These are phyloP conservation scores for Periconia digitata DNA, from an alignment of 2,329 filamentous ascomycete species.

Conservation along the genomic window DNA sequence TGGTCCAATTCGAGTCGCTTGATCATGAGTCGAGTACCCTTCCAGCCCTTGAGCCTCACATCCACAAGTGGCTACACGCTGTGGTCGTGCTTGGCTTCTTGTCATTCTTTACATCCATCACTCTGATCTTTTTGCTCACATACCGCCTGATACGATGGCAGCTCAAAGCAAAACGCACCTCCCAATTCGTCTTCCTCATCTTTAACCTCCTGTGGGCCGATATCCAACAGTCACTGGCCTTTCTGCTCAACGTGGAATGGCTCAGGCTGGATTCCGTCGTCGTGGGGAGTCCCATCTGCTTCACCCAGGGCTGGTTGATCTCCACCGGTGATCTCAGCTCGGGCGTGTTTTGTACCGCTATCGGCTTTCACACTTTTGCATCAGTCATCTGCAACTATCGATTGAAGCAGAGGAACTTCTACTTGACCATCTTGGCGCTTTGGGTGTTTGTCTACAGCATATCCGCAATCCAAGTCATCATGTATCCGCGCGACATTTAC, in stretches of 20 bases:
- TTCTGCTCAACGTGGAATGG: conserved; percentile 65
- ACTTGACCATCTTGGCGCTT: conserved; percentile 48
- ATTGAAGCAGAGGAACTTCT: conserved; percentile 55
- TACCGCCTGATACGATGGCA: conserved; percentile 49
- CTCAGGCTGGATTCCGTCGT: conserved; percentile 56
- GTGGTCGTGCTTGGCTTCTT: conserved; percentile 51
- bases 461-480: conserved; percentile 54
- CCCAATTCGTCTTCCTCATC: conserved; percentile 70
- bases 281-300: conserved; percentile 59
- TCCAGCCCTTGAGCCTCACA: conserved; percentile 31
- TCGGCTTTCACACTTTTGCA: conserved; percentile 68
- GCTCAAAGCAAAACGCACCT: conserved; percentile 45
- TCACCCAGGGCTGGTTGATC: conserved; percentile 68
- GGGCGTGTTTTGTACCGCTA: conserved; percentile 66
- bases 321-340: conserved; percentile 67
- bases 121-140: conserved; percentile 48
- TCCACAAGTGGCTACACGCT: conserved; percentile 48
- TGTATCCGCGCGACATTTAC: conserved; percentile 54
- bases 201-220: conserved; percentile 71
- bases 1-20: conserved; percentile 21
- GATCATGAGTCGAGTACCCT: conserved; percentile 34
- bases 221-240: conserved; percentile 65
- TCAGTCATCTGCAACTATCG: conserved; percentile 61
- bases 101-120: conserved; percentile 49
- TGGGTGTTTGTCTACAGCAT: conserved; percentile 65